Evolutionary conservation across 495 filamentous ascomycete genomes (phyloP), one percentile per base, ranked within the genome.

Genomic region (Daldinia caldariorum): DNA sequence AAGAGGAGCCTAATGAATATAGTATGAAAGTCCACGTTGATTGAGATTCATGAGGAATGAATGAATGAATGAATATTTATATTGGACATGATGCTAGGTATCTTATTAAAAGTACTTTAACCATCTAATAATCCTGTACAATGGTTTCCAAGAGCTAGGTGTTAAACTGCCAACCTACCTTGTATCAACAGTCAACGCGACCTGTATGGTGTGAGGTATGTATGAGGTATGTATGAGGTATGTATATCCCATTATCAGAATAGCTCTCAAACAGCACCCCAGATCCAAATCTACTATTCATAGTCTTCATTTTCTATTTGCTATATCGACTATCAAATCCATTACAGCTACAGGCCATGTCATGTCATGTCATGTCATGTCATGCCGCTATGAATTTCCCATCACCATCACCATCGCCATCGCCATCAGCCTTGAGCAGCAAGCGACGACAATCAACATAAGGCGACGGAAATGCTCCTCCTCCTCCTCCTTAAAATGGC

Each of bases 321-420:
- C 39, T 59, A 57, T 59, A 57, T 58, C 45, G 59, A 60, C 69
- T 66, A 71, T 67, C 59, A 49, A 67, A 54, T 43, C 58, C 13
- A 58, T 55, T 41, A 54, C 26, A 43, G 45, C 54, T 62, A 53
- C 34, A 35, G 1, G 26, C 26, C 26, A 26, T 26, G 3, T 26
- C 26, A 26, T 26, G 26, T 26, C 26, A 26, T 26, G 26, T 3
- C 26, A 26, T 3, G 26, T 1, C 26, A 26, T 26, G 26, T 26
- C 26, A 57, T 29, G 43, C 45, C 26, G 26, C 26, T 58, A 58
- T 22, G 29, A 49, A 66, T 13, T 39, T 26, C 3, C 41, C 47
- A 63, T 43, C 63, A 58, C 58, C 45, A 31, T 32, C 49, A 32
- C 37, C 37, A 3, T 1, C 26, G 26, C 41, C 47, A 66, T 43